A percentile compares a stretch with the other conserved stretches of the same genome.
These are phyloP conservation scores for Teratosphaeria pseudoeucalypti DNA, from an alignment of 2,329 filamentous ascomycete species.

Conservation along the genomic window DNA sequence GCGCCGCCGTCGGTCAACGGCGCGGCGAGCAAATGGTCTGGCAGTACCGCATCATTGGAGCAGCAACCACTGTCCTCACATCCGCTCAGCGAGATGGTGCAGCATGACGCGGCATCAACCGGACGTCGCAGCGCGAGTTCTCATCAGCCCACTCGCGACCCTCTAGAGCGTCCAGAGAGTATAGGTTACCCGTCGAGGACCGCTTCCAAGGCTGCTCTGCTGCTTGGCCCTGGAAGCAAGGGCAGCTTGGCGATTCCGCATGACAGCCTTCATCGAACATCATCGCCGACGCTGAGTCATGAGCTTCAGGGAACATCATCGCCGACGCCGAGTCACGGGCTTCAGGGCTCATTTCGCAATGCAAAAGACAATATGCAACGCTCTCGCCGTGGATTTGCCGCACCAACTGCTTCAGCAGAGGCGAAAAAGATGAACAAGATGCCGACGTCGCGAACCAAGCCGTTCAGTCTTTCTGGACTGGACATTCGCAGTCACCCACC, in stretches of 20 bases:
- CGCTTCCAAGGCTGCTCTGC: constrained; percentile 1
- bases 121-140: not conserved
- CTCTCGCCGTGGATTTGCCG: constrained; percentile 6
- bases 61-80: constrained; percentile 2
- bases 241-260: not conserved
- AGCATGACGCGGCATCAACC: not conserved
- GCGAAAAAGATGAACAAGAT: constrained; percentile 11
- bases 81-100: not conserved
- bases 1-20: constrained; percentile 2
- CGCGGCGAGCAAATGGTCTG: constrained; percentile 19
- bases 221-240: constrained; percentile 2
- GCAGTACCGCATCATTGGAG: constrained; percentile 15
- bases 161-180: not conserved
- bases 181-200: constrained; percentile 18
- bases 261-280: constrained; percentile 8
- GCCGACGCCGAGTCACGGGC: constrained; percentile 11
- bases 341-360: constrained; percentile 9
- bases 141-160: not conserved
- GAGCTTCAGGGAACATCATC: constrained; percentile 12
- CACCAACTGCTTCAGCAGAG: constrained; percentile 11
- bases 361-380: constrained; percentile 6
- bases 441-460: constrained; percentile 4
- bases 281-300: constrained; percentile 14
- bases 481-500: constrained; percentile 4
- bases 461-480: constrained; percentile 1